phyloP scores from a whole-genome alignment of 306 rosid species.

The Castanea mollissima region DNA sequence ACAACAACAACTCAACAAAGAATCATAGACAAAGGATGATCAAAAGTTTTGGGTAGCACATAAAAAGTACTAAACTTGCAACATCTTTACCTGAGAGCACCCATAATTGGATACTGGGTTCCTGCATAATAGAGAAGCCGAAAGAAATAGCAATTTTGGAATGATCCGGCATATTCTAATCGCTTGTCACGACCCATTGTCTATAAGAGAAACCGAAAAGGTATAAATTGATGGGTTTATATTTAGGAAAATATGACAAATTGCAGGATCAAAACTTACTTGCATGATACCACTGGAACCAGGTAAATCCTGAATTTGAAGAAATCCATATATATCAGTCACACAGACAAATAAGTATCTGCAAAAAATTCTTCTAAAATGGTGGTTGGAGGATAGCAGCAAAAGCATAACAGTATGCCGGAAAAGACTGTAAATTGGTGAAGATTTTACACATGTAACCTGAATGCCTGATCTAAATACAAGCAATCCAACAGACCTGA shows the following conservation, averaged over 20 bases:
- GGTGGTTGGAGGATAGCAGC: not conserved
- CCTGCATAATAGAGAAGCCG: conserved; percentile 96
- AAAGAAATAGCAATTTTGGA: conserved; percentile 75
- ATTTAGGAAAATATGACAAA: conserved; percentile 14
- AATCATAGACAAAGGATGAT: not conserved
- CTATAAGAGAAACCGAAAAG: conserved; percentile 37
- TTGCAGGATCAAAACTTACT: conserved; percentile 47
- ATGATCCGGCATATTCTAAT: conserved; percentile 85
- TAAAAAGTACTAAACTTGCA: conserved; percentile 5
- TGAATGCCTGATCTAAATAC: not conserved
- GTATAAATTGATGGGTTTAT: conserved; percentile 23
- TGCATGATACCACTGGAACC: conserved; percentile 97
- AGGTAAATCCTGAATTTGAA: conserved; percentile 73
- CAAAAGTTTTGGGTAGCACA: not conserved
- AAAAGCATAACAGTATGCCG: conserved; percentile 6
- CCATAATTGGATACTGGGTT: conserved; percentile 96
- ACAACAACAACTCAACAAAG: not conserved
- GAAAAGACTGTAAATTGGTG: not conserved
- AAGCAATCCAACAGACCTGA: not conserved
- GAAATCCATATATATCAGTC: conserved; percentile 25
- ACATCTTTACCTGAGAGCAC: conserved; percentile 72
- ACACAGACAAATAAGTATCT: conserved; percentile 1
- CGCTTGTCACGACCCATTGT: conserved; percentile 93
- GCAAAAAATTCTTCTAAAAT: conserved; percentile 11
- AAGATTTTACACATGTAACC: not conserved